Conservation (phyloP, 139 green algal species). For the Volvox africanus region DNA sequence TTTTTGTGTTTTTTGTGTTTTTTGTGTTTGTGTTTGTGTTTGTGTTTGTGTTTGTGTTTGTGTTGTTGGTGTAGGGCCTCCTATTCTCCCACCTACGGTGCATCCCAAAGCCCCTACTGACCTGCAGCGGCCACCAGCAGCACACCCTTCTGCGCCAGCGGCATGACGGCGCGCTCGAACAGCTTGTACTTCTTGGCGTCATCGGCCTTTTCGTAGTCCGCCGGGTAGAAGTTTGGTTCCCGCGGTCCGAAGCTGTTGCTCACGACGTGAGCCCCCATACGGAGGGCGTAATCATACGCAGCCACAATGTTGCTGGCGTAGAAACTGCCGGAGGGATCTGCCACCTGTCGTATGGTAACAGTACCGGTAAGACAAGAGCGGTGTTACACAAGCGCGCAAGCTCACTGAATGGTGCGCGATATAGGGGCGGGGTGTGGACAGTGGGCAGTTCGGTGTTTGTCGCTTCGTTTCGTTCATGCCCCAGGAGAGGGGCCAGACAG, state of each 20-base stretch:
- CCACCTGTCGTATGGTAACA: not conserved
- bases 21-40: not conserved
- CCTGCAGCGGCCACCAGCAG: conserved; percentile 12
- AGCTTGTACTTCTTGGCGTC: not conserved
- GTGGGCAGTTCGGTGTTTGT: not conserved
- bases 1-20: too few relatives aligned
- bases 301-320: not conserved
- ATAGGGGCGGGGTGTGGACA: not conserved
- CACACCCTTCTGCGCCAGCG: not conserved
- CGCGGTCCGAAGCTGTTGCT: conserved; percentile 22
- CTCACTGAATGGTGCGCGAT: too few relatives aligned
- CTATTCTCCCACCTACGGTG: not conserved
- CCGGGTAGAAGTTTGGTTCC: conserved; percentile 5
- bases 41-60: not conserved
- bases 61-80: not conserved
- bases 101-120: not conserved
- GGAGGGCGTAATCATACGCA: conserved; percentile 19
- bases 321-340: not conserved
- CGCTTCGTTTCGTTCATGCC: not conserved
- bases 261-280: conserved; percentile 41
- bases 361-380: too few relatives aligned
- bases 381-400: too few relatives aligned
- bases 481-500: not conserved
- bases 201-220: not conserved
- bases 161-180: not conserved